A percentile compares a stretch with the other conserved stretches of the same genome.
phyloP scores from a whole-genome alignment of 148 eudicot genomes.

The Silene conica region DNA sequence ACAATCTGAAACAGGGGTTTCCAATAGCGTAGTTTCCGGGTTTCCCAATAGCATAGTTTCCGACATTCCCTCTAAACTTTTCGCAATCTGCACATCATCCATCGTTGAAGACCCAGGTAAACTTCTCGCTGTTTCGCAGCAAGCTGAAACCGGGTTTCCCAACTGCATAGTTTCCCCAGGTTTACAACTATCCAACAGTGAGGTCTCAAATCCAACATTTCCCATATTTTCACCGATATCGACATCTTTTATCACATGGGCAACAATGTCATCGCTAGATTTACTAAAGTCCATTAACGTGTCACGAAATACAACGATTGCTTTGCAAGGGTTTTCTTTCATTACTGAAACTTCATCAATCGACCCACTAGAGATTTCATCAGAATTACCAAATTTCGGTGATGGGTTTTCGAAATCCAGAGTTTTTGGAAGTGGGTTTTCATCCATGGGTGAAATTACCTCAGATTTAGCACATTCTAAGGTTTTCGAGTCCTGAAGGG shows the following conservation, averaged over 20 bases:
- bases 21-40: no score
- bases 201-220: neutral
- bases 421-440: conserved; percentile 9
- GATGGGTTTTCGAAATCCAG: conserved; percentile 6
- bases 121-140: neutral
- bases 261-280: neutral
- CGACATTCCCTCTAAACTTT: neutral
- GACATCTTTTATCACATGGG: neutral
- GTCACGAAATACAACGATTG: neutral
- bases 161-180: neutral
- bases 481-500: neutral
- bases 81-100: neutral
- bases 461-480: conserved; percentile 12
- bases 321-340: neutral
- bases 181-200: neutral
- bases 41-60: no score
- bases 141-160: neutral
- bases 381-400: neutral
- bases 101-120: neutral
- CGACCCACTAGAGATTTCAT: neutral
- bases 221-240: neutral
- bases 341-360: neutral
- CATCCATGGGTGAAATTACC: neutral
- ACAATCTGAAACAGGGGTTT: no score
- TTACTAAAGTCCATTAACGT: neutral